Base-by-base conservation (phyloP, 2,329 filamentous ascomycete genomes). In the Nannizziopsis barbatae region DNA sequence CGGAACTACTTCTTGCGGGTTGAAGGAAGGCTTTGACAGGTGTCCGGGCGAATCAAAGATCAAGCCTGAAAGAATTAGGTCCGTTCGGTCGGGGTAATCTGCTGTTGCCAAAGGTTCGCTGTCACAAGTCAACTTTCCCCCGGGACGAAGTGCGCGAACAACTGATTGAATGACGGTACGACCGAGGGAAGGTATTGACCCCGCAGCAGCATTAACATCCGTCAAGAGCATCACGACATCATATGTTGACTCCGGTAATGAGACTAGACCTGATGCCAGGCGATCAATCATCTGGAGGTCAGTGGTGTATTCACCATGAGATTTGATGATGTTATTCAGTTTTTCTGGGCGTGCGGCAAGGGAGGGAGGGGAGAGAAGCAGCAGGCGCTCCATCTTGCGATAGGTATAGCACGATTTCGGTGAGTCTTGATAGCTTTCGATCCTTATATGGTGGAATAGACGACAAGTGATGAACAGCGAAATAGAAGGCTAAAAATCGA, bases 241-340 rank as follows among this genome's bases (percentile, higher is more conserved):
- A 72, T 98, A 98, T 47, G 85, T 84, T 42, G 78, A 71, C 47
- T 77, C 58, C 1, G 89, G 84, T 0, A 98, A 80, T 6, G 80
- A 73, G 50, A 92, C 86, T 33, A 95, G 74, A 53, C 87, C 87
- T 32, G 85, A 78, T 1, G 85, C 80, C 36, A 98, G 77, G 45
- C 92, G 86, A 70, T 98, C 92, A 53, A 98, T 84, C 92, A 98
- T 98, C 67, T 96, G 92, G 46, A 98, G 75, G 63, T 98, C 92
- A 53, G 88, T 90, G 40, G 76, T 73, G 54, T 75, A 71, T 62
- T 87, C 83, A 65, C 92, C 81, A 70, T 86, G 81, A 50, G 79
- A 72, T 51, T 80, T 74, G 60, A 94, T 78, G 53, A 92, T 74
- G 56, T 73, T 71, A 55, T 80, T 77, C 55, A 96, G 75, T 59